A percentile compares a stretch with the other conserved stretches of the same genome.
Conservation (phyloP, 768 basidiomycete genomes). For the Podaxis pistillaris region DNA sequence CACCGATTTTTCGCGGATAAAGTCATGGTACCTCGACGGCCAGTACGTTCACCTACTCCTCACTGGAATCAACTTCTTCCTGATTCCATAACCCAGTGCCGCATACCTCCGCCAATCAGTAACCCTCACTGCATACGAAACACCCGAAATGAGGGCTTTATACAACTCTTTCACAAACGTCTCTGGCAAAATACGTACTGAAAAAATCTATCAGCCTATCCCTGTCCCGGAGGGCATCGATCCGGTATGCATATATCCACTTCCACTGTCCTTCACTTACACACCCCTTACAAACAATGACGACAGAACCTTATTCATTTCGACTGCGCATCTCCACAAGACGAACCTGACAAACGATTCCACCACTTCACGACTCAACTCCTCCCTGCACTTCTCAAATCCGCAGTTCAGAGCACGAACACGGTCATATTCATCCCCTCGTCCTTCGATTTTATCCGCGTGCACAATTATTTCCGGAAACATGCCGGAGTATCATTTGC, state of each 20-base stretch:
- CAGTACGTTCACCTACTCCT: slow-evolving; percentile 46
- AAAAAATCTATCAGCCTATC: slow-evolving; percentile 69
- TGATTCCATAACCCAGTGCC: slow-evolving; percentile 47
- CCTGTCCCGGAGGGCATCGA: slow-evolving; percentile 81
- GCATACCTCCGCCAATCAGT: slow-evolving; percentile 88
- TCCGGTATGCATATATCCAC: slow-evolving; percentile 53
- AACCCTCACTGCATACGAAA: slow-evolving; percentile 83
- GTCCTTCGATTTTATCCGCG: slow-evolving; percentile 93
- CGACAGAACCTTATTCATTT: slow-evolving; percentile 70
- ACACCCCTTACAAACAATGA: not conserved
- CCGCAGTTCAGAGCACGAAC: slow-evolving; percentile 89
- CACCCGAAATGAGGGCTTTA: slow-evolving; percentile 80
- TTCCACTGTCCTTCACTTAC: not conserved
- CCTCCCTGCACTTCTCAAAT: slow-evolving; percentile 80
- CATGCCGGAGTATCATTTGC: slow-evolving; percentile 67
- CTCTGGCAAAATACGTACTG: slow-evolving; percentile 75
- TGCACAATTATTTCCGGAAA: slow-evolving; percentile 85
- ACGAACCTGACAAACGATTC: slow-evolving; percentile 87
- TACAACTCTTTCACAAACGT: slow-evolving; percentile 85
- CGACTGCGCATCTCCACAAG: slow-evolving; percentile 65
- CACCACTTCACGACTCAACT: slow-evolving; percentile 87
- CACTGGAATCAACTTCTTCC: not conserved
- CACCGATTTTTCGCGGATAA: slow-evolving; percentile 94
- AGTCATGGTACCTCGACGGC: slow-evolving; percentile 96
- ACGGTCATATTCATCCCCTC: slow-evolving; percentile 90